phyloP scores from a whole-genome alignment of 176 grass and related monocot genomes.

The Zizania latifolia region DNA sequence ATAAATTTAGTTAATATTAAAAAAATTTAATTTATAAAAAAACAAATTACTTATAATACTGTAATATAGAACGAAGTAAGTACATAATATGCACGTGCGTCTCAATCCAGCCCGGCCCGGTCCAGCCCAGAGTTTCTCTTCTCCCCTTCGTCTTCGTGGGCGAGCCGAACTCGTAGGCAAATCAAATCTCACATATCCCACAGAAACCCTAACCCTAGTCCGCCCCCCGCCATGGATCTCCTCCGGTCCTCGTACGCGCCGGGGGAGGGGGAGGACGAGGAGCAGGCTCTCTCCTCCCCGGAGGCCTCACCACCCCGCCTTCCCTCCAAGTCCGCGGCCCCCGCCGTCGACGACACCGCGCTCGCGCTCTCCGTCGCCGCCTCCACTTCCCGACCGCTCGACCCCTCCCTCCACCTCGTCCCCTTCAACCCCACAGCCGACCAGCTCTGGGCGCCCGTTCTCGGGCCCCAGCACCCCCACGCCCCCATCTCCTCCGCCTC shows the following conservation, averaged over 20 bases:
- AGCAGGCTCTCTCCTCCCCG: conserved; percentile 41
- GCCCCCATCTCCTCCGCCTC: conserved; percentile 57
- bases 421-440: conserved; percentile 92
- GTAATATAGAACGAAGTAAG: too few relatives aligned
- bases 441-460: conserved; percentile 87
- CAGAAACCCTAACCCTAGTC: conserved; percentile 38
- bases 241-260: conserved; percentile 56
- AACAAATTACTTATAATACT: too few relatives aligned
- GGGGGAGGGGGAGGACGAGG: conserved; percentile 19
- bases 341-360: conserved; percentile 76
- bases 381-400: conserved; percentile 55
- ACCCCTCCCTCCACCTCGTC: conserved; percentile 69
- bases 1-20: too few relatives aligned
- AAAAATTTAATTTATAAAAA: too few relatives aligned
- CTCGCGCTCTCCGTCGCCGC: conserved; percentile 63
- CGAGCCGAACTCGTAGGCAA: not conserved
- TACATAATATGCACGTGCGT: too few relatives aligned
- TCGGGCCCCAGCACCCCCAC: conserved; percentile 74
- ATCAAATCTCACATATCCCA: not conserved
- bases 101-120: too few relatives aligned
- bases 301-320: conserved; percentile 68
- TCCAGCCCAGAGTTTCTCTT: too few relatives aligned
- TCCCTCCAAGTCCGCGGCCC: conserved; percentile 70
- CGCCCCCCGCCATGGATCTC: conserved; percentile 62
- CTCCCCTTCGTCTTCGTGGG: not conserved